Conservation (phyloP, 106 monocot species). For the Gastrodia elata region DNA sequence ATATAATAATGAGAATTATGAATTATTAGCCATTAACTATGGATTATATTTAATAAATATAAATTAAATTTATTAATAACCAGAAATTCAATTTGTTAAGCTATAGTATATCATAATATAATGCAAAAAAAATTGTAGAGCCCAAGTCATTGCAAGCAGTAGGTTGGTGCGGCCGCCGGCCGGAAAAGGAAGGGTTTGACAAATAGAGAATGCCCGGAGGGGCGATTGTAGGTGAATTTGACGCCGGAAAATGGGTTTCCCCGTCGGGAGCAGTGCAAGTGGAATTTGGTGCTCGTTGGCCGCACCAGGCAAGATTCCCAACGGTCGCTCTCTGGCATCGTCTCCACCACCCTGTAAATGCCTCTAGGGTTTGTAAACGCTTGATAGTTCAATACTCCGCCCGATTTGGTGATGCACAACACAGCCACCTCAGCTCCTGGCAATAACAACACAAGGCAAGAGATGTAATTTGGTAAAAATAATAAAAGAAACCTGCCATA, state of each 20-base stretch:
- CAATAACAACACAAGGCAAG: not conserved
- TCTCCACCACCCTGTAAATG: constrained; percentile 64
- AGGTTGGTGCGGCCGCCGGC: constrained; percentile 28
- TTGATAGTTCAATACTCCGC: constrained; percentile 84
- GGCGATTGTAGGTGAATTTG: constrained; percentile 41
- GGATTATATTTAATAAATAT: too few species aligned
- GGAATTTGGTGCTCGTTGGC: constrained; percentile 49
- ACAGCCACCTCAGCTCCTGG: constrained; percentile 85
- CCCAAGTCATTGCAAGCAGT: constrained; percentile 22
- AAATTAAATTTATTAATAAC: too few species aligned
- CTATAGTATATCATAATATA: too few species aligned
- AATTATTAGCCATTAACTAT: too few species aligned
- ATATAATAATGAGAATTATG: too few species aligned
- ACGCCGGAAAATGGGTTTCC: constrained; percentile 41
- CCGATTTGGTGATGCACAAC: constrained; percentile 84
- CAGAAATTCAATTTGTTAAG: too few species aligned
- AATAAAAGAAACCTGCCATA: too few species aligned
- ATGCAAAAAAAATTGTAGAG: too few species aligned
- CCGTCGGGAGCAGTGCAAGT: constrained; percentile 27
- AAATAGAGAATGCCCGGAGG: constrained; percentile 31
- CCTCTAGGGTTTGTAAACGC: constrained; percentile 77
- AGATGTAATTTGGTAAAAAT: too few species aligned
- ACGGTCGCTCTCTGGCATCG: constrained; percentile 69
- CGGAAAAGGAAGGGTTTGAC: constrained; percentile 47
- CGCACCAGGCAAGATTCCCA: constrained; percentile 63